Conservation (phyloP, 352 stramenopile genomes). For the Globisporangium takayamanum region DNA sequence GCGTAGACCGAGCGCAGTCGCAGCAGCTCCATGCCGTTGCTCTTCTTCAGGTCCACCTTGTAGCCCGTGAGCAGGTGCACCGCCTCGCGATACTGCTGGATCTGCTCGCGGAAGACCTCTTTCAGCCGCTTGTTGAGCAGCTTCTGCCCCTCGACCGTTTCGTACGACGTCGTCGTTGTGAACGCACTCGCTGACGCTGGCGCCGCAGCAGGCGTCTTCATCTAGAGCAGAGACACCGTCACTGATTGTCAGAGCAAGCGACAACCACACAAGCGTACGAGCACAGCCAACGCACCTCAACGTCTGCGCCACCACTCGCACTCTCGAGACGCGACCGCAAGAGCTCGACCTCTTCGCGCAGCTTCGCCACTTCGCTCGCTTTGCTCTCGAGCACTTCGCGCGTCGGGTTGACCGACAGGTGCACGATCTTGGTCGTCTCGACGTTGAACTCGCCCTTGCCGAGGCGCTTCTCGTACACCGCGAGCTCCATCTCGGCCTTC, state of each 20-base stretch:
- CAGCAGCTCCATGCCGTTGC: conserved; percentile 68
- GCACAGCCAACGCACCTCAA: conserved; percentile 19
- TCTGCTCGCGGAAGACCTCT: conserved; percentile 85
- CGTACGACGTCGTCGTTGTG: conserved; percentile 78
- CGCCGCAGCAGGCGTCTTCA: background rate
- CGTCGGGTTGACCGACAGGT: conserved; percentile 81
- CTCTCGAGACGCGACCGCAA: conserved; percentile 43
- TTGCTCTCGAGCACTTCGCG: conserved; percentile 52
- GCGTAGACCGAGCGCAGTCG: conserved; percentile 78
- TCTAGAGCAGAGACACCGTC: background rate
- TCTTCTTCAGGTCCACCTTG: conserved; percentile 85
- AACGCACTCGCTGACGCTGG: conserved; percentile 24
- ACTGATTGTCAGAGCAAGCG: conserved; percentile 1
- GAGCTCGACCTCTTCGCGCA: conserved; percentile 46
- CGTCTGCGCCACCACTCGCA: conserved; percentile 20
- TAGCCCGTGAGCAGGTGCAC: conserved; percentile 87
- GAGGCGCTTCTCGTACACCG: conserved; percentile 62
- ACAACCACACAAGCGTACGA: background rate
- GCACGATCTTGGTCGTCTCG: conserved; percentile 83
- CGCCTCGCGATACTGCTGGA: conserved; percentile 83
- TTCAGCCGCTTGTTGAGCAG: conserved; percentile 86
- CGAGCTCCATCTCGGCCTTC: conserved; percentile 54
- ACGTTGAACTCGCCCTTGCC: conserved; percentile 74
- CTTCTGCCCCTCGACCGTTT: conserved; percentile 81
- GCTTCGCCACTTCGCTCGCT: conserved; percentile 29